Evolutionary conservation across 345 rosid species (phyloP).

Genomic region (Dimocarpus longan): DNA sequence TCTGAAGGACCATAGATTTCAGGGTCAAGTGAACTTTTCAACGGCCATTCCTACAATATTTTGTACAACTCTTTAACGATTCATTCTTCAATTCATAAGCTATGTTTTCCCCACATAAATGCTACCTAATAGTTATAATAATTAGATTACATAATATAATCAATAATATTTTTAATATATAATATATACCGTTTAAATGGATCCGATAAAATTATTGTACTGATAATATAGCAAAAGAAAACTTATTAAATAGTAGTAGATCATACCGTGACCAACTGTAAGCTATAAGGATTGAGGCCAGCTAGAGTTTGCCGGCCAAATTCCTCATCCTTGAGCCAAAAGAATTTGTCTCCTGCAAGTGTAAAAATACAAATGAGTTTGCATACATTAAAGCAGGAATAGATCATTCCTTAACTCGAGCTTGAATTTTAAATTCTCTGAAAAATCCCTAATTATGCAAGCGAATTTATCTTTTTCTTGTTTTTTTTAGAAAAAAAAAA

Average conservation of each 20-base stretch:
- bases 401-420: no score
- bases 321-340: constrained; percentile 82
- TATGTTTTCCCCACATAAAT: no score
- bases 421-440: no score
- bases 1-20: constrained; percentile 56
- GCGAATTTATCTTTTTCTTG: no score
- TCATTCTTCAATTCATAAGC: background rate
- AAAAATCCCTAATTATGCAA: no score
- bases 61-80: background rate
- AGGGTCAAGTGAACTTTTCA: constrained; percentile 75
- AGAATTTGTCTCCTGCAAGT: constrained; percentile 59
- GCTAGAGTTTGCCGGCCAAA: constrained; percentile 77
- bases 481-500: no score
- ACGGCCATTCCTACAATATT: constrained; percentile 73
- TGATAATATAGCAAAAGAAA: background rate
- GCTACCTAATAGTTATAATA: background rate
- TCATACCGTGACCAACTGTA: constrained; percentile 62
- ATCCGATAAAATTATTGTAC: background rate
- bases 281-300: constrained; percentile 66
- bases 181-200: no score
- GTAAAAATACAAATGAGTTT: background rate
- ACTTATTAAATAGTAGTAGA: background rate
- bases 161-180: no score
- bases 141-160: background rate
- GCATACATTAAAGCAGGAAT: background rate